Conservation (phyloP, 352 stramenopile species). For the Thraustotheca clavata region DNA sequence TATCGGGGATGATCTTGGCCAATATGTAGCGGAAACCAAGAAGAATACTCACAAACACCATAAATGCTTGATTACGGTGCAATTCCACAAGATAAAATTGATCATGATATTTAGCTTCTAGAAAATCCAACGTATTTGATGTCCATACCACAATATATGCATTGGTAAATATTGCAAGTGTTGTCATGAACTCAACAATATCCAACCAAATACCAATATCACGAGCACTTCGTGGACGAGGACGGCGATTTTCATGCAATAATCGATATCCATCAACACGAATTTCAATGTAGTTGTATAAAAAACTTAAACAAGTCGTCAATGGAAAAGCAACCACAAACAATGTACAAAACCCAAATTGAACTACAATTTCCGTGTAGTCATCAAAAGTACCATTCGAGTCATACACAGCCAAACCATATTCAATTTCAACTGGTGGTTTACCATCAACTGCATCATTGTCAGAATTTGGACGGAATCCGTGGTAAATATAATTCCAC, state of each 20-base stretch:
- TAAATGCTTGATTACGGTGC: constrained; percentile 69
- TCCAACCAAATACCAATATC: constrained; percentile 91
- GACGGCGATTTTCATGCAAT: constrained; percentile 67
- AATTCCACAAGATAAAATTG: constrained; percentile 53
- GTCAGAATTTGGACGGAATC: too few species aligned
- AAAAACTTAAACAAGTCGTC: constrained; percentile 83
- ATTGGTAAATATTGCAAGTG: constrained; percentile 90
- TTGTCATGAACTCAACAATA: constrained; percentile 83
- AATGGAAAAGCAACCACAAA: constrained; percentile 92
- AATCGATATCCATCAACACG: constrained; percentile 85
- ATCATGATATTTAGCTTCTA: neutral
- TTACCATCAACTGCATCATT: constrained; percentile 50
- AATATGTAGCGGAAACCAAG: constrained; percentile 82
- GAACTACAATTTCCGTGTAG: constrained; percentile 90
- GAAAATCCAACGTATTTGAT: constrained; percentile 31
- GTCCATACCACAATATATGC: constrained; percentile 90
- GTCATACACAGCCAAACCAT: constrained; percentile 75
- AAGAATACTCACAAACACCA: constrained; percentile 64
- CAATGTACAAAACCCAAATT: constrained; percentile 84
- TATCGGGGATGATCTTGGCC: constrained; percentile 65
- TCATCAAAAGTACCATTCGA: constrained; percentile 86
- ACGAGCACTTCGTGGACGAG: constrained; percentile 65
- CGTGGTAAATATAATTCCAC: too few species aligned
- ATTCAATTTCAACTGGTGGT: constrained; percentile 55
- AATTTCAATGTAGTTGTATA: constrained; percentile 92